Evolutionary conservation across 768 basidiomycete species (phyloP), one percentile per base, ranked within the genome.

Genomic region (Tricholoma matsutake): DNA sequence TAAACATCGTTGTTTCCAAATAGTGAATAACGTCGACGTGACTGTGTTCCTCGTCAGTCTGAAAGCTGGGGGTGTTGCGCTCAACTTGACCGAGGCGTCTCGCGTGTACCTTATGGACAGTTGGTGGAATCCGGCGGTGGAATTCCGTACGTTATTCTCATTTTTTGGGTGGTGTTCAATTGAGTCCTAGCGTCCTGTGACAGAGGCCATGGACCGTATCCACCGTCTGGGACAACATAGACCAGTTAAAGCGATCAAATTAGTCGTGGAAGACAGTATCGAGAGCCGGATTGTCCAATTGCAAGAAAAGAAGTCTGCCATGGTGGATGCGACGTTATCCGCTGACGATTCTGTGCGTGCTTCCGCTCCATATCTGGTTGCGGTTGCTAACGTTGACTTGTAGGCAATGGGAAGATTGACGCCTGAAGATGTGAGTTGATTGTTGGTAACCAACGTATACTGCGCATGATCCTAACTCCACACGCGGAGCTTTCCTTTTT

Each of bases 101-200:
- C 90, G 92, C 28, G 94, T 97, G 18, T 96, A 94, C 73, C 83
- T 97, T 68, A 96, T 98, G 94, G 96, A 96, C 71, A 92, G 90
- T 65, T 96, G 94, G 94, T 96, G 96, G 96, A 98, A 98, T 71
- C 96, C 96, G 6, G 94, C 94, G n/a, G 92, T 92, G 57, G 91
- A 92, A 77, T 93, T 83, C 68, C 90, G 91, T 92, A 72, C 76
- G 91, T 81, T 31, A 20, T 14, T 43, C 18, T 22, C 25, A 8
- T 6, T 25, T 35, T n/a, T 3, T 1, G 29, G 25, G 9, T 25
- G 14, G 22, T 31, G 16, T 32, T 7, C 52, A 6, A 56, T 54
- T 28, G 8, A 10, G 43, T 16, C 37, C 52, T 43, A 29, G 43
- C 34, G 43, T 25, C 43, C 9, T 10, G 8, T 28, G 62, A 64